Evolutionary conservation across 176 grass and related monocot genomes (phyloP), one percentile per base, ranked within the genome.

Genomic region (Puya raimondii): DNA sequence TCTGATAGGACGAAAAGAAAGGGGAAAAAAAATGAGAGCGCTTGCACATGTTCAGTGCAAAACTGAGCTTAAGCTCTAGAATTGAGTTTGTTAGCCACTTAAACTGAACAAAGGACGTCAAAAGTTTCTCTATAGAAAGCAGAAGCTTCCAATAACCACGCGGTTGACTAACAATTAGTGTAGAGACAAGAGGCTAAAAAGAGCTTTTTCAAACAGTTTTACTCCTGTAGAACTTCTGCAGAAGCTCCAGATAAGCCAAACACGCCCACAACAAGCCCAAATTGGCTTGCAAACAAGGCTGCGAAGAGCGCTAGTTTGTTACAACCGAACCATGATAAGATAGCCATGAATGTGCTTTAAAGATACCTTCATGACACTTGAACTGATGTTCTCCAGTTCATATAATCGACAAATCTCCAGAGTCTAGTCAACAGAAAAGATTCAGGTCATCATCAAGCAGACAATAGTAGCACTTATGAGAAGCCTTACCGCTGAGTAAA

Each of bases 361-460:
- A 63, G 74, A 79, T 92, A 92, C 93, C 89, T 92, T 97, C 89
- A 97, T 92, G 66, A 97, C 70, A 48, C 72, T 80, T 72, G 77
- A 72, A 65, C 89, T 85, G 76, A 92, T 88, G 83, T 83, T 87
- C 50, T 84, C 84, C 53, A 97, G 79, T 49, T 97, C 89, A 77
- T 87, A 97, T 67, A 87, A 70, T 68, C 85, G 89, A 18, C 93
- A 92, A 66, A 97, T 87, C 81, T 97, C 93, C 68, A 97, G 81
- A 83, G 82, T 90, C 93, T 97, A 85, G 51, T 83, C 80, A 83
- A 83, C 52, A 74, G 9, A 14, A 49, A 64, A 74, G 49, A 57
- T 74, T 42, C 4, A 56, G 20, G 63, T 74, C 61, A 54, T 52
- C 15, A 59, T 16, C 11, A 13, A 72, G 27, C 22, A 88, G 51